Evolutionary conservation across 441 rosid species (phyloP).

Genomic region (Erodium texanum): DNA sequence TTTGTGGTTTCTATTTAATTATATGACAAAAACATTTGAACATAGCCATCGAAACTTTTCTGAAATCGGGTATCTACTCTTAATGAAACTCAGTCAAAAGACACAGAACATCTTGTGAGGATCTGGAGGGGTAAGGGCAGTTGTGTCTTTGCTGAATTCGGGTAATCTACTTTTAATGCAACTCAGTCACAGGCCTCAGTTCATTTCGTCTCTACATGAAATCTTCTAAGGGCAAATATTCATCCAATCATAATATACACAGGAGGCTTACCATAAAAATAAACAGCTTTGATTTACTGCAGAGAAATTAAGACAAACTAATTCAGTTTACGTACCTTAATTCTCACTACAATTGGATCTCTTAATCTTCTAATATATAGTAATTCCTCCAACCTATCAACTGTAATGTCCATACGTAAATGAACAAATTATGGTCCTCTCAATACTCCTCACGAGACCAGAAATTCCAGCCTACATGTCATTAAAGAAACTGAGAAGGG

Average conservation of each 20-base stretch:
- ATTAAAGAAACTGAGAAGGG: not conserved
- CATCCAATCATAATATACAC: not conserved
- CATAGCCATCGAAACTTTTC: no score
- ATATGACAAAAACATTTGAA: no score
- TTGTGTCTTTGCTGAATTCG: no score
- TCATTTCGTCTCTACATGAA: not conserved
- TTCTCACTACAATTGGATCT: constrained; percentile 55
- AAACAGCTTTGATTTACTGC: not conserved
- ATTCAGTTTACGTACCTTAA: constrained; percentile 20
- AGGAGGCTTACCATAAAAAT: not conserved
- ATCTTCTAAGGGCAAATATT: not conserved
- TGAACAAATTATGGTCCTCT: no score
- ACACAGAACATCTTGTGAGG: no score
- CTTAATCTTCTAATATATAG: constrained; percentile 30
- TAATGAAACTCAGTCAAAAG: no score
- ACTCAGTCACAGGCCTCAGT: not conserved
- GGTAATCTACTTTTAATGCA: no score
- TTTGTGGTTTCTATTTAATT: no score
- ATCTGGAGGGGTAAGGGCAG: no score
- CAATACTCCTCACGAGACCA: constrained; percentile 85
- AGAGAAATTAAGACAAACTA: not conserved
- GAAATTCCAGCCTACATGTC: constrained; percentile 60
- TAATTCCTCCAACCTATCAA: constrained; percentile 49
- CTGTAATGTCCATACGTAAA: constrained; percentile 58
- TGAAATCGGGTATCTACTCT: no score